A percentile compares a stretch with the other conserved stretches of the same genome.
These are phyloP conservation scores for Chrysoporthe cubensis DNA, from an alignment of 2,329 filamentous ascomycete species.

Conservation along the genomic window DNA sequence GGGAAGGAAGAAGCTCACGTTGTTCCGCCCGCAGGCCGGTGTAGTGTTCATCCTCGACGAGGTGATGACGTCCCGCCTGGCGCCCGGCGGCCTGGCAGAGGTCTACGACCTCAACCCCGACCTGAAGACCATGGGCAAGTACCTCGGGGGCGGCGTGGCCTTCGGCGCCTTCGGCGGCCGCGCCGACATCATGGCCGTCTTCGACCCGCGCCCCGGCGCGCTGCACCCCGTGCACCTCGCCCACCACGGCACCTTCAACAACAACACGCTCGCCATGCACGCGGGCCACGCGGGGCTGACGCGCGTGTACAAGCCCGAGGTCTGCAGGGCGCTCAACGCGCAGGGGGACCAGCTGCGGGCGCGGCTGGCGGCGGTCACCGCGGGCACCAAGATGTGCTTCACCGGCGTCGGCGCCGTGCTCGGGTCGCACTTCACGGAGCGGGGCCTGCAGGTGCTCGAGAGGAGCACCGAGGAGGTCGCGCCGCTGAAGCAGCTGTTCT, in stretches of 20 bases:
- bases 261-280: conserved; percentile 64
- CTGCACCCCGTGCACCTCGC: conserved; percentile 37
- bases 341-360: conserved; percentile 38
- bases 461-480: conserved; percentile 26
- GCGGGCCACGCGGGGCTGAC: conserved; percentile 51
- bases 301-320: conserved; percentile 41
- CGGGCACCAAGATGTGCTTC: conserved; percentile 43
- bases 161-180: conserved; percentile 64
- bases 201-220: conserved; percentile 14
- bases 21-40: conserved; percentile 40
- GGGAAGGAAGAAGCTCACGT: background rate
- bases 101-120: conserved; percentile 56
- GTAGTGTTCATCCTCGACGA: conserved; percentile 71
- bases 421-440: conserved; percentile 40
- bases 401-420: conserved; percentile 44
- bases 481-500: conserved; percentile 34
- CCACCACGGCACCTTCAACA: conserved; percentile 71
- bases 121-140: conserved; percentile 60
- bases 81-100: conserved; percentile 52
- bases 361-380: conserved; percentile 37
- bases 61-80: conserved; percentile 69
- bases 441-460: conserved; percentile 12
- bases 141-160: conserved; percentile 59
- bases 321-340: conserved; percentile 38
- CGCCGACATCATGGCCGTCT: conserved; percentile 27